Evolutionary conservation across 2,329 filamentous ascomycete genomes (phyloP), one percentile per base, ranked within the genome.

Genomic region (Sordariomycetes sp.): DNA sequence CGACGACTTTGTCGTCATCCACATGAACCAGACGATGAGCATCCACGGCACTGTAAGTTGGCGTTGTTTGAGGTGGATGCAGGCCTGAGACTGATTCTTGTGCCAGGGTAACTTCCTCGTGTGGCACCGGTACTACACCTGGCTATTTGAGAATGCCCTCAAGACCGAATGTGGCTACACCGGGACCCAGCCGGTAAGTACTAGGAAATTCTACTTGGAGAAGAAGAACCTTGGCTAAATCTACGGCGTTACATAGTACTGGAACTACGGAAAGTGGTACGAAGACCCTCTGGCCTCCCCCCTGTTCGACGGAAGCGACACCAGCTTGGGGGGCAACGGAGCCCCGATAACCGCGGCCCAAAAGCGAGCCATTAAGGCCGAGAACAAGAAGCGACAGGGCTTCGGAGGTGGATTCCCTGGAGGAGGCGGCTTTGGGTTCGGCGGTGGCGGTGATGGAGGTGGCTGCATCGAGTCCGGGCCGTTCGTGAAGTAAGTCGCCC

Each of bases 261-360:
- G 75, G 69, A 77, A 81, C 65, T 82, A 79, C 76, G 73, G 73
- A 2, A 71, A 72, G 57, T 76, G 74, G 67, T 70, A 74, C 2
- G 61, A 69, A 2, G 74, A 82, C 61, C 71, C 74, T 1, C 63
- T 67, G 60, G 72, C 74, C 58, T 80, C 79, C 0, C 76, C 79
- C 16, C 65, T 82, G 54, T 82, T 85, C 60, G 79, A 81, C 62
- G 81, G 81, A 54, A 77, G 75, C 61, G 74, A 72, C 28, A 78
- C 74, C 55, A 76, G 73, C 57, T 67, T 81, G 71, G 73, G 74
- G 28, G 76, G 78, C 22, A 75, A 81, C 59, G 79, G 79, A 24
- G 60, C 66, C 14, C 57, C 57, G 3, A 20, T 34, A 6, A 18
- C 51, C n/a, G 18, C 24, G n/a, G 16, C 8, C 11, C 18, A n/a